These are phyloP conservation scores for Cladophialophora yegresii DNA, from an alignment of 2,329 filamentous ascomycete species.

Conservation along the genomic window DNA sequence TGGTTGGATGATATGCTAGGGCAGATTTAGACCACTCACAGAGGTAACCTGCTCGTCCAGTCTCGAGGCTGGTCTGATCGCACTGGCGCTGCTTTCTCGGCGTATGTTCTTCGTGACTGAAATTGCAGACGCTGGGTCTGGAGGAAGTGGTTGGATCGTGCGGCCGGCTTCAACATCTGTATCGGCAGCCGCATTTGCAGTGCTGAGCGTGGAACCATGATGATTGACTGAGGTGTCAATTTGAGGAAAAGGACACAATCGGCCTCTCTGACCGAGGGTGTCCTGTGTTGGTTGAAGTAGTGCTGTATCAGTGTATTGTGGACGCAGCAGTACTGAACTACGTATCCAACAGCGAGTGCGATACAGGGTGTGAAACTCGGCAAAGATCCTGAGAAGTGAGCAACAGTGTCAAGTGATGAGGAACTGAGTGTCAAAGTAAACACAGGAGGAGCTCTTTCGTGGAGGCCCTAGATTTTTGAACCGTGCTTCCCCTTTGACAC, in stretches of 20 bases:
- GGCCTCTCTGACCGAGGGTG: too few relatives aligned
- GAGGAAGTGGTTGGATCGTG: neutral
- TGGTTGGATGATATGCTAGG: neutral
- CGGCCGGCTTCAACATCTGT: neutral
- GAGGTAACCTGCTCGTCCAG: conserved; percentile 12
- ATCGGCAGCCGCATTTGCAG: neutral
- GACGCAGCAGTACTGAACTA: neutral
- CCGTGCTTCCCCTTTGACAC: neutral
- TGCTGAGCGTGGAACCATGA: neutral
- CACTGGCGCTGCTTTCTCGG: conserved; percentile 5
- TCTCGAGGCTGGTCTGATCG: neutral
- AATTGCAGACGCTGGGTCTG: neutral
- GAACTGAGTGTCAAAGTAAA: neutral
- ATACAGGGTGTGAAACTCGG: too few relatives aligned
- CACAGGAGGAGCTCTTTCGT: neutral
- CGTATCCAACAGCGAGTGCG: neutral
- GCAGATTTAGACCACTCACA: conserved; percentile 8
- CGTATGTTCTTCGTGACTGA: conserved; percentile 6
- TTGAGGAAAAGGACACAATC: neutral
- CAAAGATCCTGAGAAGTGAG: too few relatives aligned
- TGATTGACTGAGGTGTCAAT: neutral
- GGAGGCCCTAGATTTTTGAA: neutral
- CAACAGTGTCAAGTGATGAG: neutral
- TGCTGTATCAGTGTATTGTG: neutral
- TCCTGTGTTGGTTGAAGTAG: neutral